phyloP scores from a whole-genome alignment of 2,329 filamentous ascomycete genomes.

The Botryosphaeria agaves region DNA sequence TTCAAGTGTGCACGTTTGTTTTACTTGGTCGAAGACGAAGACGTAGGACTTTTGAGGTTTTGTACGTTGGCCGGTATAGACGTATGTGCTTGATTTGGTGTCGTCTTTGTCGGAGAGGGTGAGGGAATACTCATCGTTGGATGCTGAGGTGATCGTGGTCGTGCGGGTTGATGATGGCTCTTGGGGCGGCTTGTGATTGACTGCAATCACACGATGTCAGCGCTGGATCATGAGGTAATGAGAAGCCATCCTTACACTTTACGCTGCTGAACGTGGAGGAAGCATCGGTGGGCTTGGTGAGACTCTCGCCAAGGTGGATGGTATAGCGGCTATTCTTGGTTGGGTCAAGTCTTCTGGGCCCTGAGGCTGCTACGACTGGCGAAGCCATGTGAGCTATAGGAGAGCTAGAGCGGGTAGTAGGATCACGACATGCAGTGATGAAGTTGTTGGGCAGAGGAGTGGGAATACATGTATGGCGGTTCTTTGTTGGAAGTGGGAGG shows the following conservation, averaged over 20 bases:
- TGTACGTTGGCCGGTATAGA: slow-evolving; percentile 20
- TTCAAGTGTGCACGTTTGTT: slow-evolving; percentile 67
- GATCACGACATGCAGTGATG: too few relatives aligned
- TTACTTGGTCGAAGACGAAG: slow-evolving; percentile 58
- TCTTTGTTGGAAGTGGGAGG: too few relatives aligned
- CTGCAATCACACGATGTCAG: slow-evolving; percentile 8
- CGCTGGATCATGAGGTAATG: neutral
- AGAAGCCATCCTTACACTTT: slow-evolving; percentile 13
- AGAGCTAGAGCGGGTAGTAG: too few relatives aligned
- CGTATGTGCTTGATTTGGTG: slow-evolving; percentile 9
- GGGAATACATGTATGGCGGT: too few relatives aligned
- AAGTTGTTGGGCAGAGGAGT: too few relatives aligned
- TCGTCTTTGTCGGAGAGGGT: slow-evolving; percentile 12
- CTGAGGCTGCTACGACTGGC: slow-evolving; percentile 16
- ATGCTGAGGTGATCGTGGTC: slow-evolving; percentile 7
- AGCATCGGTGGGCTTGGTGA: slow-evolving; percentile 10
- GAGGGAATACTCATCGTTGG: slow-evolving; percentile 8
- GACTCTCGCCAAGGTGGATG: slow-evolving; percentile 17
- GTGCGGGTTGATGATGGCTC: slow-evolving; percentile 13
- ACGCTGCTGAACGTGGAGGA: slow-evolving; percentile 12
- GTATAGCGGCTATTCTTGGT: slow-evolving; percentile 20
- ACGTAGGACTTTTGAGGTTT: slow-evolving; percentile 20
- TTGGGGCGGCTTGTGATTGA: slow-evolving; percentile 27
- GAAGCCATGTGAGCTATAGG: too few relatives aligned
- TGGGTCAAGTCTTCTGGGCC: slow-evolving; percentile 14